phyloP scores from a whole-genome alignment of 202 grass and related monocot genomes.

The Dendrocalamus latiflorus region DNA sequence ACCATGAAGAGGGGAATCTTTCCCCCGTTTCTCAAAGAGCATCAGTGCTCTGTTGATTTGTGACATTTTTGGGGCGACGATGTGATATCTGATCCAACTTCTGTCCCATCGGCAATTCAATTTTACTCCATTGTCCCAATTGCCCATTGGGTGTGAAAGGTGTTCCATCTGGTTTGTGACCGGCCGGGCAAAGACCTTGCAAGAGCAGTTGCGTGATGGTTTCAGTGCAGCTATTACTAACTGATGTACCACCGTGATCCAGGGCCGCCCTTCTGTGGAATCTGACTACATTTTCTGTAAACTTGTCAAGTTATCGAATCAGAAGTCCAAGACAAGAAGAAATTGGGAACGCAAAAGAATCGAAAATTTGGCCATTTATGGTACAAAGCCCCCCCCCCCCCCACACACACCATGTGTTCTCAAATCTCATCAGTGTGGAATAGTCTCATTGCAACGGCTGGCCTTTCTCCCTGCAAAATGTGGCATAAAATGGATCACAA shows the following conservation, averaged over 20 bases:
- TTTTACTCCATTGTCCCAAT: background rate
- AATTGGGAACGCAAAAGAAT: background rate
- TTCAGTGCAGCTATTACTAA: background rate
- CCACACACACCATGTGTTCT: too few species aligned
- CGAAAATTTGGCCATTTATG: background rate
- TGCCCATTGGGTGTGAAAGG: background rate
- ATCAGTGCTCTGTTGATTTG: background rate
- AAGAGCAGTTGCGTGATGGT: background rate
- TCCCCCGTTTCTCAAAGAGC: slow-evolving; percentile 13
- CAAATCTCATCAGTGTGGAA: too few species aligned
- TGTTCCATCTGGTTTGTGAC: background rate
- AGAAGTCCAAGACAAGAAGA: background rate
- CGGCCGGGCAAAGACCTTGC: background rate
- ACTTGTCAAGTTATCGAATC: background rate
- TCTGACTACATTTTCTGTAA: background rate
- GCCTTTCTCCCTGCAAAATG: background rate
- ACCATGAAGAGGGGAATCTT: slow-evolving; percentile 28
- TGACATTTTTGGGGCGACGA: background rate
- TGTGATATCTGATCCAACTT: slow-evolving; percentile 20
- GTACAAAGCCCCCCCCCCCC: too few species aligned
- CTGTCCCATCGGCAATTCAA: background rate
- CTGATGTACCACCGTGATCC: background rate
- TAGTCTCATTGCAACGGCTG: background rate
- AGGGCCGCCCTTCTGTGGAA: background rate
- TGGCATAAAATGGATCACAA: background rate